These are phyloP conservation scores for Zygoascus bituminiphila DNA, from an alignment of 805 yeast genomes.

Conservation along the genomic window DNA sequence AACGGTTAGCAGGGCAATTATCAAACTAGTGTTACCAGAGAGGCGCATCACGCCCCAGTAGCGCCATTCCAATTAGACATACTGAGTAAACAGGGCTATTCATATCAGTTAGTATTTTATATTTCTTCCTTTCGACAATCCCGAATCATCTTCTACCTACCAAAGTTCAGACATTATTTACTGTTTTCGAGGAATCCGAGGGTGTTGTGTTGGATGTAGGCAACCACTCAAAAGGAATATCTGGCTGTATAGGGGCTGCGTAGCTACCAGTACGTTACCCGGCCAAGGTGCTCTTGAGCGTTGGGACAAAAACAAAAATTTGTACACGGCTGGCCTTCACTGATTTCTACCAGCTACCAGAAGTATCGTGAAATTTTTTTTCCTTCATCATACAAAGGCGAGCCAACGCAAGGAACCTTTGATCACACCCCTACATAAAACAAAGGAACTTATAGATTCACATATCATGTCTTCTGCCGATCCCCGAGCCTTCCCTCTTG, in stretches of 20 bases:
- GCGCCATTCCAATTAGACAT: slow-evolving; percentile 19
- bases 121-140: neutral
- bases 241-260: neutral
- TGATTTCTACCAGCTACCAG: no score
- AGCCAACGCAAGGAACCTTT: slow-evolving; percentile 32
- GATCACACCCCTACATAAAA: slow-evolving; percentile 8
- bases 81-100: slow-evolving; percentile 65
- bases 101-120: slow-evolving; percentile 12
- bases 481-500: slow-evolving; percentile 98
- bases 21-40: neutral
- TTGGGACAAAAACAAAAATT: neutral
- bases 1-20: slow-evolving; percentile 14
- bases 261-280: neutral
- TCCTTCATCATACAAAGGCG: slow-evolving; percentile 22
- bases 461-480: slow-evolving; percentile 75
- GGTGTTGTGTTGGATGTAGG: slow-evolving; percentile 2
- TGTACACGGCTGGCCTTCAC: no score
- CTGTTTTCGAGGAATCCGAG: neutral
- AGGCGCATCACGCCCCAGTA: neutral
- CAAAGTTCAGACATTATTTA: slow-evolving; percentile 60
- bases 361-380: neutral
- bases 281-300: neutral
- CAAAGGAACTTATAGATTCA: neutral
- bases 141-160: slow-evolving; percentile 35
- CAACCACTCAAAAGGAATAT: neutral